Evolutionary conservation across 2,329 filamentous ascomycete species (phyloP).

Genomic region (Huntiella bhutanensis): DNA sequence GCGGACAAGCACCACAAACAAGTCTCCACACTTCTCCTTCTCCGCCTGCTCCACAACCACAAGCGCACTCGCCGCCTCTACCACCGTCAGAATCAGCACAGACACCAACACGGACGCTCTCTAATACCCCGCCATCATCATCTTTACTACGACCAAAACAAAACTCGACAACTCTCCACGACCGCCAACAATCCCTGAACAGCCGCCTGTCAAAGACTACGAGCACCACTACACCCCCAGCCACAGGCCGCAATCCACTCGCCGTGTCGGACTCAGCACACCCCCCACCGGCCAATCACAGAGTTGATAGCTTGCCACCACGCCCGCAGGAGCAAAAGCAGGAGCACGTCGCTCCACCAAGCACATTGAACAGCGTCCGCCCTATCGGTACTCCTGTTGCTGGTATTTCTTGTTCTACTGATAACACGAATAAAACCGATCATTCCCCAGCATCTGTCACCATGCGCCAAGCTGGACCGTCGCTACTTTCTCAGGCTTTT

Average conservation of each 20-base stretch:
- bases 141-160: too few relatives aligned
- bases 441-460: conserved; percentile 21
- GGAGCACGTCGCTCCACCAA: not conserved
- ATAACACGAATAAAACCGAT: conserved; percentile 21
- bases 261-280: not conserved
- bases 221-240: not conserved
- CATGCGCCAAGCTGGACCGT: conserved; percentile 30
- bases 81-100: not conserved
- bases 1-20: not conserved
- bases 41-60: not conserved
- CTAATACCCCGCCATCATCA: too few relatives aligned
- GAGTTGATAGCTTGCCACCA: not conserved
- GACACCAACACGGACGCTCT: not conserved
- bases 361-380: not conserved
- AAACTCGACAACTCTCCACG: too few relatives aligned
- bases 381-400: not conserved
- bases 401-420: not conserved
- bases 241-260: not conserved
- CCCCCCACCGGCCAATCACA: too few relatives aligned
- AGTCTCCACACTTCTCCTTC: not conserved
- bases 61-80: not conserved
- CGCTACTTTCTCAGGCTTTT: conserved; percentile 37
- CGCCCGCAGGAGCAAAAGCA: not conserved
- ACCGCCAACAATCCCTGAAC: too few relatives aligned
- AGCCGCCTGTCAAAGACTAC: too few relatives aligned